Evolutionary conservation across 2,329 filamentous ascomycete genomes (phyloP).

Genomic region (Cladosporium sp.): DNA sequence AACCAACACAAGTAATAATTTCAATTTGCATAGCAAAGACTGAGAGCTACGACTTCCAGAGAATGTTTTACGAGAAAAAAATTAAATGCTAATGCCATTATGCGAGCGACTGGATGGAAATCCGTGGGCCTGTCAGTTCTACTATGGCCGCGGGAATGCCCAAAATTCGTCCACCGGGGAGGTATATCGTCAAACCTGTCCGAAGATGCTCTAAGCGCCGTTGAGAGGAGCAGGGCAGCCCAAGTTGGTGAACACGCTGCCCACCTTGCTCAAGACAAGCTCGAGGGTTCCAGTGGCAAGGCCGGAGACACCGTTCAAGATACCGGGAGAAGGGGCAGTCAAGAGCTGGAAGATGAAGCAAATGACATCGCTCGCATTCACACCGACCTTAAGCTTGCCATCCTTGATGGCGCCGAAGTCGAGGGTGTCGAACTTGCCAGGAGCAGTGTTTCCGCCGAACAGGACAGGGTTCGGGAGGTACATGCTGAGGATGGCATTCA

Average conservation of each 20-base stretch:
- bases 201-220: background rate
- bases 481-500: conserved; percentile 21
- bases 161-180: background rate
- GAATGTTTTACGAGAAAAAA: background rate
- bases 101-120: background rate
- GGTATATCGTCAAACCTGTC: background rate
- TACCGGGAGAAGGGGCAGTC: conserved; percentile 37
- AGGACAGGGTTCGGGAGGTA: conserved; percentile 44
- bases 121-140: background rate
- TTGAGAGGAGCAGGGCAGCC: conserved; percentile 36
- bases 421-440: conserved; percentile 40
- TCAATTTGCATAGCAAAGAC: background rate
- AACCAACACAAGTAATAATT: background rate
- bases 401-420: conserved; percentile 39
- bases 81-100: background rate
- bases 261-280: conserved; percentile 30
- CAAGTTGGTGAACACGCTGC: conserved; percentile 30
- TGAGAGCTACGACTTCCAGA: background rate
- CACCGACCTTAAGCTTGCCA: conserved; percentile 34
- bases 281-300: conserved; percentile 33
- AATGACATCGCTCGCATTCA: conserved; percentile 28
- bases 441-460: conserved; percentile 44
- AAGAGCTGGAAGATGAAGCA: conserved; percentile 45
- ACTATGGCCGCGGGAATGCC: background rate
- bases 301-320: conserved; percentile 33